These are phyloP conservation scores for Backusella westeae DNA, from an alignment of 192 early-diverging fungal species.

Conservation along the genomic window DNA sequence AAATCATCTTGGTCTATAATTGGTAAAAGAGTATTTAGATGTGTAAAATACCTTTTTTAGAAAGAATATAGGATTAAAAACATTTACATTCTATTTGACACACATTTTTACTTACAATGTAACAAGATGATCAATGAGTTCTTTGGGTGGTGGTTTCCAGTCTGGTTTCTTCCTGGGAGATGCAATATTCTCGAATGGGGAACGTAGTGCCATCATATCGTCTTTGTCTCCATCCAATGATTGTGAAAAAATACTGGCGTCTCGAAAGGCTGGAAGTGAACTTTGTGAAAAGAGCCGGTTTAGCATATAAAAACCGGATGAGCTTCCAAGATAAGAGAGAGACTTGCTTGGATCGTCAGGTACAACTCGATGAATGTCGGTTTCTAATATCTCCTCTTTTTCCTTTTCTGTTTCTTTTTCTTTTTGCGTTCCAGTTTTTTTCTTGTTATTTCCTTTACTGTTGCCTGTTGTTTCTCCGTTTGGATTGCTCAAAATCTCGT, in stretches of 20 bases:
- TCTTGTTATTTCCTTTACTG: neutral
- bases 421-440: neutral
- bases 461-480: neutral
- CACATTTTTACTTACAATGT: constrained; percentile 15
- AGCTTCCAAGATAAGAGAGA: constrained; percentile 18
- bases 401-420: neutral
- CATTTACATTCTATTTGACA: neutral
- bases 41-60: constrained; percentile 23
- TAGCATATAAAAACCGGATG: constrained; percentile 26
- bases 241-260: neutral
- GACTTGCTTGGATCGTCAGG: neutral
- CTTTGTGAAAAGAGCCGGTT: constrained; percentile 2
- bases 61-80: neutral
- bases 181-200: neutral
- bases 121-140: constrained; percentile 18
- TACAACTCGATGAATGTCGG: neutral
- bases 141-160: constrained; percentile 22
- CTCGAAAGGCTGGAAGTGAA: neutral
- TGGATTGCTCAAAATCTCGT: neutral
- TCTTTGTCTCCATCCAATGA: constrained; percentile 8
- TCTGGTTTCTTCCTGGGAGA: neutral
- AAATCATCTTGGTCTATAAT: constrained; percentile 24
- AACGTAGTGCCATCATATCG: neutral
- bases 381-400: neutral
- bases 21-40: constrained; percentile 16